Base-by-base conservation (phyloP, 139 green algal species). In the Tetraselmis striata region DNA sequence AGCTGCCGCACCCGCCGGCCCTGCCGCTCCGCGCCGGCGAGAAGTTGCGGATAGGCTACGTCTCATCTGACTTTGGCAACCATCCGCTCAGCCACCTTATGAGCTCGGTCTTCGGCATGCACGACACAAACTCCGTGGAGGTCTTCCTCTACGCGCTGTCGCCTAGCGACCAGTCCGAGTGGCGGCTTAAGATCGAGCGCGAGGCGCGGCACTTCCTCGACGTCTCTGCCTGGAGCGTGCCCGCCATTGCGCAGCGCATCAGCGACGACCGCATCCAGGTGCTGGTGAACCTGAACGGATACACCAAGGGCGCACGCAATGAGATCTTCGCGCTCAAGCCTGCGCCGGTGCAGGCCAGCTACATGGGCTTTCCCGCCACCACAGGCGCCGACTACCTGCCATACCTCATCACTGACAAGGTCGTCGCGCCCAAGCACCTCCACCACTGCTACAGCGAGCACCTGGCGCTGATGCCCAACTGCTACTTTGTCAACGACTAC, bases 401-500 rank as follows among this genome's bases (percentile, higher is more conserved):
- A 31, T 98, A 95, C 75, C 90, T 98, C 1, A 93, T 98, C 79
- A 91, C 90, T 0, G 95, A 98, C 85, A 89, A 90, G 80, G 91
- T 97, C 31, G 87, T 93, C 23, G 89, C 85, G 1, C 85, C 85
- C 2, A 76, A 87, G 88, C 90, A 26, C 87, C 86, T 90, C 78
- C 85, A 87, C 27, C 85, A 92, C 86, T 96, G 90, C 86, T 98
- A 97, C 89, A 93, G 80, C 32, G 95, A 98, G 89, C 29, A 87
- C 23, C 87, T 98, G 28, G 95, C 90, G 5, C 88, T 91, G 67
- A 93, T 98, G 92, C 95, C 95, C 28, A 82, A 97, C 88, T 96
- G 90, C 88, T 98, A 98, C 90, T 98, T 98, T 85, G 92, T 94
- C 59, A 98, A 98, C 84, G 94, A 98, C 88, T 97, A 97, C 89